These are phyloP conservation scores for Agaricus blazei DNA, from an alignment of 768 basidiomycete genomes.

Conservation along the genomic window DNA sequence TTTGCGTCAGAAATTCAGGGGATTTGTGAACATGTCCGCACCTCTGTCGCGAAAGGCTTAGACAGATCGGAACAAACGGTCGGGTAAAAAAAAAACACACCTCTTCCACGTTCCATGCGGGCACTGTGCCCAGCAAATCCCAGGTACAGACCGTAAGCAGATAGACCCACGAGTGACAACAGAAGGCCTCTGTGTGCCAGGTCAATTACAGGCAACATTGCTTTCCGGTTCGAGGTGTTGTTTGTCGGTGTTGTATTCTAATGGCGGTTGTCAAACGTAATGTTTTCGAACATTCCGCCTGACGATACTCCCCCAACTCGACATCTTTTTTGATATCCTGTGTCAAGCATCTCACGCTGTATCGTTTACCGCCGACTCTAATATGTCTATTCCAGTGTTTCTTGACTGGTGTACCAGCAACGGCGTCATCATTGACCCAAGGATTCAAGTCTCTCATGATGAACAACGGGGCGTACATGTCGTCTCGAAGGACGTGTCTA, in stretches of 20 bases:
- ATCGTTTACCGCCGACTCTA: background rate
- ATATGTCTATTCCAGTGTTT: conserved; percentile 16
- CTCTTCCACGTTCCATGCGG: conserved; percentile 50
- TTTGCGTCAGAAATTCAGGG: background rate
- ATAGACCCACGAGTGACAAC: conserved; percentile 45
- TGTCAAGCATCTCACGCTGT: background rate
- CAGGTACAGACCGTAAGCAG: conserved; percentile 48
- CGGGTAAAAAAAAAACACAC: conserved; percentile 28
- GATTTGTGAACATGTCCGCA: conserved; percentile 14
- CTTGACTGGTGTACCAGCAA: conserved; percentile 47
- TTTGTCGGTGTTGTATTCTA: background rate
- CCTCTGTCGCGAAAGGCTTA: conserved; percentile 23
- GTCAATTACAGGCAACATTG: conserved; percentile 28
- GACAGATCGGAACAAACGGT: conserved; percentile 7
- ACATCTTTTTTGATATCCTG: background rate
- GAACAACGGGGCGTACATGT: conserved; percentile 28
- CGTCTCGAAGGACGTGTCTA: conserved; percentile 25
- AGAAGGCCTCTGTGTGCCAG: conserved; percentile 52
- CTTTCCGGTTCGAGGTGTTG: background rate
- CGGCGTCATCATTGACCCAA: conserved; percentile 40
- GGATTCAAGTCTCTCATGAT: conserved; percentile 30
- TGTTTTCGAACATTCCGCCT: background rate
- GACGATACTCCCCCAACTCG: background rate
- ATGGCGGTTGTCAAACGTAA: background rate
- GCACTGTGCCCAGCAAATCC: conserved; percentile 49